Evolutionary conservation across 805 yeast species (phyloP).

Genomic region (Wickerhamiella australiensis): DNA sequence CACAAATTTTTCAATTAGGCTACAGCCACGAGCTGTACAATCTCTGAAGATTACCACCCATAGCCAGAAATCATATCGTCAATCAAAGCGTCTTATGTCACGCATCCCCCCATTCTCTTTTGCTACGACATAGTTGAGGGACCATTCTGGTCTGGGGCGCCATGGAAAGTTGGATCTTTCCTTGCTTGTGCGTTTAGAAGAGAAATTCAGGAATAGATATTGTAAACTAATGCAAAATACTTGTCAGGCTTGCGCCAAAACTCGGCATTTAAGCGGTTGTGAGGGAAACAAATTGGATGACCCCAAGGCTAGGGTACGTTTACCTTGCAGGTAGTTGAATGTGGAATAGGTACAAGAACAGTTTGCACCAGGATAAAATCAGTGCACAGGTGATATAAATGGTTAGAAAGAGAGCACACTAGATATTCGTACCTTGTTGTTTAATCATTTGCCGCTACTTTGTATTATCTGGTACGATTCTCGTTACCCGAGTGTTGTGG

Average conservation of each 20-base stretch:
- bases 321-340: constrained; percentile 3
- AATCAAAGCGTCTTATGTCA: not conserved
- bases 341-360: not conserved
- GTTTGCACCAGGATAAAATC: not conserved
- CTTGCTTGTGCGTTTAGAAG: not conserved
- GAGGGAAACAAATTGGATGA: constrained; percentile 12
- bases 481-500: not conserved
- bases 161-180: too few relatives aligned
- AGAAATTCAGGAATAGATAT: not conserved
- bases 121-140: not conserved
- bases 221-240: not conserved
- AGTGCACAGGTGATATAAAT: not conserved
- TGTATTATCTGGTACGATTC: not conserved
- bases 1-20: too few relatives aligned
- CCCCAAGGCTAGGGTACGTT: constrained; percentile 7
- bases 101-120: not conserved
- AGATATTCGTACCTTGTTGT: not conserved
- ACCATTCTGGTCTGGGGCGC: not conserved
- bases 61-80: not conserved
- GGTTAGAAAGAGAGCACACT: not conserved
- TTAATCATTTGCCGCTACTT: not conserved
- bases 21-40: too few relatives aligned
- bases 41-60: too few relatives aligned
- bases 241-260: not conserved
- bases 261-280: constrained; percentile 3